Base-by-base conservation (phyloP, 768 basidiomycete species). In the Lanmaoa pseudosensibilis region DNA sequence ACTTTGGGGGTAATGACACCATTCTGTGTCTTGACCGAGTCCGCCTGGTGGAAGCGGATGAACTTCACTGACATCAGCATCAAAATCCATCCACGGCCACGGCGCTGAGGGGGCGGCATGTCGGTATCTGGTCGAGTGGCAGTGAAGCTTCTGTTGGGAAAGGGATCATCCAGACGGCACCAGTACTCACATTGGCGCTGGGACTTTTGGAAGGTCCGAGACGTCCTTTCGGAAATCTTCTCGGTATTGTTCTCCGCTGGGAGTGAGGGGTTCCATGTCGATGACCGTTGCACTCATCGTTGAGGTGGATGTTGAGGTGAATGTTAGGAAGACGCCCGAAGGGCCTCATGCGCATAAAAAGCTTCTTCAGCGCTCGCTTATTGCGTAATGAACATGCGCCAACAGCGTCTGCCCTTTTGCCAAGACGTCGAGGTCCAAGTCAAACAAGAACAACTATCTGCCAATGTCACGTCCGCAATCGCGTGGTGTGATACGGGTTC, bases 31-130 rank as follows among this genome's bases (percentile, higher is more conserved):
- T 25, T 30, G 44, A 27, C 11, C 38, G 12, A 60, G 40, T 8
- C 2, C 40, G 13, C 44, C 63, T 4, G 66, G 67, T 0, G 66
- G 61, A 37, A 62, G 51, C 33, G 54, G 59, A 11, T 15, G 36
- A 2, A 65, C 63, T 23, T 66, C 54, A 10, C 58, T 64, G 36
- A n/a, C 19, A 56, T 69, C 73, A 10, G 16, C 63, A 39, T 73
- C 69, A 8, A 77, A 65, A 50, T 78, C 71, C 62, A 78, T 72
- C 68, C 74, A 77, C 9, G 76, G 76, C 76, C 76, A 77, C 1
- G 76, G 76, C 0, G 75, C 76, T 27, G 72, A 73, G 3, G 77
- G 76, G 3, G 75, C 70, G 3, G 71, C 76, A 60, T 77, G 76
- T 15, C 76, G 67, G 51, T 77, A 67, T 58, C 71, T 72, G 50